phyloP scores from a whole-genome alignment of 441 rosid genomes.

The Syzygium malaccense region DNA sequence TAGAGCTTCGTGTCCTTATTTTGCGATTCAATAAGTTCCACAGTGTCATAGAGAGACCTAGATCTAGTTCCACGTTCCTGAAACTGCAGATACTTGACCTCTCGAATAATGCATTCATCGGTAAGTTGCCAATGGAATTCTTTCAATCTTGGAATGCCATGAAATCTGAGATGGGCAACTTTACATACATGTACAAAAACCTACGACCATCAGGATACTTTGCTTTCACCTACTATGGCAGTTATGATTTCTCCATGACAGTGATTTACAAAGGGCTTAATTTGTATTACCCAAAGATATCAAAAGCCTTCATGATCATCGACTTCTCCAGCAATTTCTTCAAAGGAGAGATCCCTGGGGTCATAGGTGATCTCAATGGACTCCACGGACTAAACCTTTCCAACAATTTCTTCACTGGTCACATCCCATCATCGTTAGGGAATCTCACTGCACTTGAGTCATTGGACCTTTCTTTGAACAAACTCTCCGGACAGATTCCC shows the following conservation, averaged over 20 bases:
- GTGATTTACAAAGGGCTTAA: neutral
- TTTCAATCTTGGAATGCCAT: too few species aligned
- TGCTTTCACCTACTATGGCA: neutral
- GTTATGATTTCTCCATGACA: rapidly evolving
- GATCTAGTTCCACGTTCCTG: too few species aligned
- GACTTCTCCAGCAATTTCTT: neutral
- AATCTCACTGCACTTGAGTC: neutral
- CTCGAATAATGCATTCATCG: too few species aligned
- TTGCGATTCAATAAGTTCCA: too few species aligned
- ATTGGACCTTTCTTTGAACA: neutral
- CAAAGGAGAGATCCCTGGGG: neutral
- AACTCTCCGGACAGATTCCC: neutral
- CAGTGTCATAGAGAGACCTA: too few species aligned
- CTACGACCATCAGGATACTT: rapidly evolving
- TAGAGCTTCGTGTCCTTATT: too few species aligned
- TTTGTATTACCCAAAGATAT: neutral
- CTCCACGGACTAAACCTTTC: neutral
- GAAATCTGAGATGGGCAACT: too few species aligned
- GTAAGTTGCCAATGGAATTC: too few species aligned
- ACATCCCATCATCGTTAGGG: rapidly evolving
- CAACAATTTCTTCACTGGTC: rapidly evolving
- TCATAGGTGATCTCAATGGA: neutral
- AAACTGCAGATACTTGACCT: too few species aligned
- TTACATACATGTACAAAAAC: too few species aligned
- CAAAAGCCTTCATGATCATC: rapidly evolving